These are phyloP conservation scores for Sporothrix mexicana DNA, from an alignment of 2,329 filamentous ascomycete genomes.

Conservation along the genomic window DNA sequence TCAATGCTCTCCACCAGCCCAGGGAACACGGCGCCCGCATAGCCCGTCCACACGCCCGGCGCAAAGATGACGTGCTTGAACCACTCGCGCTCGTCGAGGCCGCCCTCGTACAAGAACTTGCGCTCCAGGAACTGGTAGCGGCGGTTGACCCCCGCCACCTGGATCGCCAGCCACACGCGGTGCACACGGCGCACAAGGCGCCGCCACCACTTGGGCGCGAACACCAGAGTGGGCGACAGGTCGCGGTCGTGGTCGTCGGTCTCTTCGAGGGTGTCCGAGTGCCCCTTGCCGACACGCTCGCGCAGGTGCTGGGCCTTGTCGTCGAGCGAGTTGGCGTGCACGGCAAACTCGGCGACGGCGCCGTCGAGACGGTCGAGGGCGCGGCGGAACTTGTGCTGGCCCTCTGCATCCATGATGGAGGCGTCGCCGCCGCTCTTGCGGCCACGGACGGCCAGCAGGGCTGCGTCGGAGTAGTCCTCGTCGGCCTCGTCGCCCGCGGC, in stretches of 20 bases:
- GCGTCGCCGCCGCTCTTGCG: not conserved
- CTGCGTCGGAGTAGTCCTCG: slow-evolving; percentile 14
- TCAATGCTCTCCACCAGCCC: slow-evolving; percentile 68
- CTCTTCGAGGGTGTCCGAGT: not conserved
- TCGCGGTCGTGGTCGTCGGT: not conserved
- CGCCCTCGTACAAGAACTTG: slow-evolving; percentile 74
- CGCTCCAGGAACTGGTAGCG: slow-evolving; percentile 87
- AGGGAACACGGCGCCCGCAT: slow-evolving; percentile 75
- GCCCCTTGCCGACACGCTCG: slow-evolving; percentile 46
- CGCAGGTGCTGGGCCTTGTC: slow-evolving; percentile 49
- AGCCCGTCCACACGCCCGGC: slow-evolving; percentile 86
- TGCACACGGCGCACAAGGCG: slow-evolving; percentile 63
- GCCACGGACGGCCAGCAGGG: slow-evolving; percentile 40
- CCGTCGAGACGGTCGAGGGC: slow-evolving; percentile 45
- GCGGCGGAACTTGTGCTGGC: slow-evolving; percentile 36
- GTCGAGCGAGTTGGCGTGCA: slow-evolving; percentile 54
- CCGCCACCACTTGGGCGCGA: slow-evolving; percentile 67
- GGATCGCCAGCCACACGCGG: slow-evolving; percentile 40
- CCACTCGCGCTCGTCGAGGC: slow-evolving; percentile 81
- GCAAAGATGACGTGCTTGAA: slow-evolving; percentile 71
- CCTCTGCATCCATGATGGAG: slow-evolving; percentile 5
- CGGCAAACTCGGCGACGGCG: slow-evolving; percentile 44
- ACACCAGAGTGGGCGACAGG: not conserved
- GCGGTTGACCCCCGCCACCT: slow-evolving; percentile 63
- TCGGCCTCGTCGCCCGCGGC: not conserved